These are phyloP conservation scores for Candida ulmi DNA, from an alignment of 805 yeast species.

Conservation along the genomic window DNA sequence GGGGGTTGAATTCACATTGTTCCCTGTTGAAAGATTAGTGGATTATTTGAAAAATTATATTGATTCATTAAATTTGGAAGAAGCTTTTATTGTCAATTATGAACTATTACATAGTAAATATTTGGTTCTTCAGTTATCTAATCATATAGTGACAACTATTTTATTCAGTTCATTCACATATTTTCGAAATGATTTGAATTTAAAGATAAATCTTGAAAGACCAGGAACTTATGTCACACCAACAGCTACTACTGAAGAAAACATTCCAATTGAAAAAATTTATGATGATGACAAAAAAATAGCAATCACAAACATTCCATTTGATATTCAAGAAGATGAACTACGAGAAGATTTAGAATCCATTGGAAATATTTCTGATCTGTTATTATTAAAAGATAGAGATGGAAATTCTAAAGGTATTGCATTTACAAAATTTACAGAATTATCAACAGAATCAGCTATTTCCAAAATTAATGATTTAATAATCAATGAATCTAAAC, in stretches of 20 bases:
- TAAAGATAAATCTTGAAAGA: constrained; percentile 30
- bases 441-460: constrained; percentile 7
- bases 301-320: constrained; percentile 40
- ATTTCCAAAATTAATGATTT: constrained; percentile 29
- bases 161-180: constrained; percentile 38
- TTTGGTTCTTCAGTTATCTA: constrained; percentile 47
- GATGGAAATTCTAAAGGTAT: constrained; percentile 49
- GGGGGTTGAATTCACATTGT: constrained; percentile 25
- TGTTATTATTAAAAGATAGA: constrained; percentile 41
- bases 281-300: constrained; percentile 16
- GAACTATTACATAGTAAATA: constrained; percentile 26
- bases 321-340: constrained; percentile 35
- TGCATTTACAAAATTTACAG: constrained; percentile 45
- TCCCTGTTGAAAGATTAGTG: constrained; percentile 32
- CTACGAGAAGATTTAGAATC: constrained; percentile 35
- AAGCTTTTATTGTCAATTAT: constrained; percentile 32
- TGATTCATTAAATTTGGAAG: constrained; percentile 36
- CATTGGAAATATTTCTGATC: constrained; percentile 33
- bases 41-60: constrained; percentile 42
- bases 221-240: constrained; percentile 43
- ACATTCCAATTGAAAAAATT: constrained; percentile 17
- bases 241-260: constrained; percentile 22
- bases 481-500: constrained; percentile 29
- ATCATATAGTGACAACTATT: constrained; percentile 49
- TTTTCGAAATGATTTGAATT: constrained; percentile 27